Base-by-base conservation (phyloP, 305 asterid species). In the Ruellia speciosa region DNA sequence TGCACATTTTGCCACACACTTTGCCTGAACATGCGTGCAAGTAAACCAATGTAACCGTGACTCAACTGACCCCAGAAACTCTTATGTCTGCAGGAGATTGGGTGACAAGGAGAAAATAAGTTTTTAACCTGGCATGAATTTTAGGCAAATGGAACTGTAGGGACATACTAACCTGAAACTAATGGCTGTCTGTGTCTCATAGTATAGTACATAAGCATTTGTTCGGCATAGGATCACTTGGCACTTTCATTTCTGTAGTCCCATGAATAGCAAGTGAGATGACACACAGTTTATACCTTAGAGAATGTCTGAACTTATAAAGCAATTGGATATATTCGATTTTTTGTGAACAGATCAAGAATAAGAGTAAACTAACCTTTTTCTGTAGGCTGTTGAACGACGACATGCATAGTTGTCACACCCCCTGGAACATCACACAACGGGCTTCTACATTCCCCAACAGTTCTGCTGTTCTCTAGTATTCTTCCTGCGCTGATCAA, bases 401-500 rank as follows among this genome's bases (percentile, higher is more conserved):
- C 49, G 12, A 43, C 49, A 13, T 43, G 49, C 49, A 43, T 43
- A 1, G 49, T 43, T 43, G 16, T 43, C 6, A 43, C 49, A 11
- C 49, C 16, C 37, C 45, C 45, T n/a, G 49, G 49, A 43, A 43
- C 49, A 43, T n/a, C 49, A 13, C 49, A 85, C 85, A 4, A 83
- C 88, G 67, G 87, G 73, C 84, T 86, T 73, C 77, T 71, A 58
- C 89, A 86, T 47, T 88, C 95, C 40, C 79, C 94, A 28, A 88
- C 81, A 16, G 94, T 88, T 75, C 64, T 77, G 67, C 52, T 82
- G 73, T 88, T 86, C 76, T 86, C 95, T 70, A 88, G 68, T 78
- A 86, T 77, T 74, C 88, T 79, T 67, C 96, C 96, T 0, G 83
- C 94, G 34, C 86, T 86, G 16, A 86, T 88, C 62, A 88, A 69